Conservation (phyloP, 2,329 filamentous ascomycete genomes). For the Dactylellina leptospora region DNA sequence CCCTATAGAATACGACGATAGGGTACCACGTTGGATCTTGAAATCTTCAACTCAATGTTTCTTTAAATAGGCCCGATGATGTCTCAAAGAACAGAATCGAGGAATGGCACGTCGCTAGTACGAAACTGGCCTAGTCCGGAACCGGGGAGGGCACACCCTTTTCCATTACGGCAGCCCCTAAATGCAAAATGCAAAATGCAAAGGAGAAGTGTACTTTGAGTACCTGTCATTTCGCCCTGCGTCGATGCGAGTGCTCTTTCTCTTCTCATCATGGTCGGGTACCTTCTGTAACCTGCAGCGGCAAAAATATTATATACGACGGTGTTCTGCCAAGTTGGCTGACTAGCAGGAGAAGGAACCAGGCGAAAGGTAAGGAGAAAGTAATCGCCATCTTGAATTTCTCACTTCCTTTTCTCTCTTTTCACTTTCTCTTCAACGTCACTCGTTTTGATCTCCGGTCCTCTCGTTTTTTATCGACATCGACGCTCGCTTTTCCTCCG, state of each 20-base stretch:
- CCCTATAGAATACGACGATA: no score
- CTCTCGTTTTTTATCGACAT: conserved; percentile 12
- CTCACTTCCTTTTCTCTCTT: conserved; percentile 10
- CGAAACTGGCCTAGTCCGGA: conserved; percentile 9
- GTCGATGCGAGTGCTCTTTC: conserved; percentile 15
- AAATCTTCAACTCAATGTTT: no score
- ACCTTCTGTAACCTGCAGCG: conserved; percentile 16
- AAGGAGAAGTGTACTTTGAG: background rate
- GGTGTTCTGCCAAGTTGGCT: conserved; percentile 15
- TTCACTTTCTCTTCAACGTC: conserved; percentile 22
- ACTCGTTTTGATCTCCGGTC: conserved; percentile 26
- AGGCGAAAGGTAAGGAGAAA: conserved; percentile 13
- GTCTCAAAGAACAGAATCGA: conserved; percentile 4
- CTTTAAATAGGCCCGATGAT: conserved; percentile 20
- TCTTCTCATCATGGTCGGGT: conserved; percentile 28
- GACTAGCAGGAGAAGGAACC: background rate
- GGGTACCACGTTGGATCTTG: no score
- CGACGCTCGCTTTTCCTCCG: conserved; percentile 39
- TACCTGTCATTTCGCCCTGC: conserved; percentile 43
- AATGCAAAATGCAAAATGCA: conserved; percentile 14
- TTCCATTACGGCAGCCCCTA: conserved; percentile 27
- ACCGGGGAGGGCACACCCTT: background rate
- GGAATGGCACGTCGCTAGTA: conserved; percentile 37
- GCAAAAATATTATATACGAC: background rate
- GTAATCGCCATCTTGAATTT: conserved; percentile 3